phyloP scores from a whole-genome alignment of 2,329 filamentous ascomycete species.

The Aspergillus ochraceus region DNA sequence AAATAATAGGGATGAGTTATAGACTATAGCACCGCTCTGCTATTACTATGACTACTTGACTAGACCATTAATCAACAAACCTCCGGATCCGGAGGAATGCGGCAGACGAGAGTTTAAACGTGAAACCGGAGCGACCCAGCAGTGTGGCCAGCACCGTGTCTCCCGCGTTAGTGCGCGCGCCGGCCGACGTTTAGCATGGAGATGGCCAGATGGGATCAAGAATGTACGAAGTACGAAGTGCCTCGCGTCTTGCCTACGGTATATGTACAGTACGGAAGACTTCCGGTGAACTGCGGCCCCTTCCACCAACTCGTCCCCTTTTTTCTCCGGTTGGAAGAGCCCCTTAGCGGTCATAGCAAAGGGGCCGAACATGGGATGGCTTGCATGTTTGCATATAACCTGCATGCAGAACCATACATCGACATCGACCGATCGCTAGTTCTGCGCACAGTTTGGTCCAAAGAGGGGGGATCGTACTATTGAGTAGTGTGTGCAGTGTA shows the following conservation, averaged over 20 bases:
- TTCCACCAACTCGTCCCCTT: not conserved
- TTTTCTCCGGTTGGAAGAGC: not conserved
- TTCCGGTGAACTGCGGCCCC: not conserved
- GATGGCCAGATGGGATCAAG: not conserved
- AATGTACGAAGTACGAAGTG: too few relatives aligned
- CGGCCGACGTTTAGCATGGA: conserved; percentile 13
- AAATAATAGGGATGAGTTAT: too few relatives aligned
- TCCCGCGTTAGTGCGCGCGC: conserved; percentile 26
- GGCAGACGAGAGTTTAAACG: conserved; percentile 16
- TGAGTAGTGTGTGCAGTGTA: too few relatives aligned
- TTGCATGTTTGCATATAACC: not conserved
- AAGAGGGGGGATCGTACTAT: not conserved
- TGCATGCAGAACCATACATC: not conserved
- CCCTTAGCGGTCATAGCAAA: not conserved
- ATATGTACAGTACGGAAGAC: not conserved
- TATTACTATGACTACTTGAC: not conserved
- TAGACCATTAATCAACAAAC: too few relatives aligned
- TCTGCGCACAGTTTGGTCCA: not conserved
- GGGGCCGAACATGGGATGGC: not conserved
- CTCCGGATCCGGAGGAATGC: not conserved
- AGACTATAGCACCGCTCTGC: not conserved
- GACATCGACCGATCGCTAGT: too few relatives aligned
- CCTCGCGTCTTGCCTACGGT: too few relatives aligned
- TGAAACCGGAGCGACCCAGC: conserved; percentile 30
- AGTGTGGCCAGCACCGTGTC: conserved; percentile 30